phyloP scores from a whole-genome alignment of 2,329 filamentous ascomycete species.

The Aspergillus brasiliensis region DNA sequence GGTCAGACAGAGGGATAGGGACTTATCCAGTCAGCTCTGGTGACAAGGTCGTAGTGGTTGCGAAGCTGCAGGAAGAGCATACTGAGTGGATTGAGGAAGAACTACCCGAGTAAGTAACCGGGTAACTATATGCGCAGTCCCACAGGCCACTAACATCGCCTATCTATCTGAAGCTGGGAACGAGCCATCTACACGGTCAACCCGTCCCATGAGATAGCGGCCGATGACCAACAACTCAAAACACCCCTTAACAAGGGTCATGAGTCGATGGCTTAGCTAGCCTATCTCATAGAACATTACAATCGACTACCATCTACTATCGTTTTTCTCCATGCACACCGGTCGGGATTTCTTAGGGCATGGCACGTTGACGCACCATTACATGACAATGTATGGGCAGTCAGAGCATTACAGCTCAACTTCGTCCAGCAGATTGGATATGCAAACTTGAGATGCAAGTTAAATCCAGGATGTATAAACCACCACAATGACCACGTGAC shows the following conservation, averaged over 20 bases:
- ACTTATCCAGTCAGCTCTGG: slow-evolving; percentile 15
- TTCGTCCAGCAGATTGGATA: slow-evolving; percentile 59
- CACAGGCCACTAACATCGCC: not conserved
- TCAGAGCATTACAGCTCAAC: slow-evolving; percentile 52
- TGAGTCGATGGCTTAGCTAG: slow-evolving; percentile 51
- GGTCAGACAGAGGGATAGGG: not conserved
- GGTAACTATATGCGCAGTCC: not conserved
- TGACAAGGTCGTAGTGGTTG: slow-evolving; percentile 50
- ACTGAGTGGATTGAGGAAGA: slow-evolving; percentile 50
- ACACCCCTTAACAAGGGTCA: slow-evolving; percentile 48
- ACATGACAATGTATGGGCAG: slow-evolving; percentile 57
- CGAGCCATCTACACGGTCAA: slow-evolving; percentile 50
- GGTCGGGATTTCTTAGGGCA: slow-evolving; percentile 46
- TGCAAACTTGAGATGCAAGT: slow-evolving; percentile 63
- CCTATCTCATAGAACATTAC: slow-evolving; percentile 51
- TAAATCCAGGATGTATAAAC: slow-evolving; percentile 58
- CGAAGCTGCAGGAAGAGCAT: slow-evolving; percentile 46
- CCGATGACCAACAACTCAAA: slow-evolving; percentile 27
- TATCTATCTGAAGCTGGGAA: slow-evolving; percentile 47
- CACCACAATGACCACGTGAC: slow-evolving; percentile 40
- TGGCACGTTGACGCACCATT: slow-evolving; percentile 63
- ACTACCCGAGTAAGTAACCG: slow-evolving; percentile 49
- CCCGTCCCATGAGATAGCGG: slow-evolving; percentile 28
- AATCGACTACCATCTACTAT: slow-evolving; percentile 53
- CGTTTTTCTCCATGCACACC: slow-evolving; percentile 61